Conservation (phyloP, 2,329 filamentous ascomycete genomes). For the Colletotrichum phormii region DNA sequence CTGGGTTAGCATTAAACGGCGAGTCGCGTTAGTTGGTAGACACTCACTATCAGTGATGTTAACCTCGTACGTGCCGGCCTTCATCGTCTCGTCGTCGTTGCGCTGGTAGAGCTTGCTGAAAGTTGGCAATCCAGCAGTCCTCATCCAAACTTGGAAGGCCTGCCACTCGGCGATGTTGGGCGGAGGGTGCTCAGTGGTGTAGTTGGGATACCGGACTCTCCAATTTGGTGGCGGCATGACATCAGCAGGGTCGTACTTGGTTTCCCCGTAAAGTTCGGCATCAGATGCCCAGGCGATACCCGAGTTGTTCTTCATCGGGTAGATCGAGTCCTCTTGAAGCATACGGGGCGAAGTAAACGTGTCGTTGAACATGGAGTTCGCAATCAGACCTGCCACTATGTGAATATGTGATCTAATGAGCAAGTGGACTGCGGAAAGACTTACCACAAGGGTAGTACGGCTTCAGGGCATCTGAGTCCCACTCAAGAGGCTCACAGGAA, state of each 20-base stretch:
- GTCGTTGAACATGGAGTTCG: conserved; percentile 98
- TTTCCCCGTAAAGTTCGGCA: conserved; percentile 79
- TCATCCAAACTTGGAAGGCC: conserved; percentile 98
- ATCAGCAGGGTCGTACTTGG: conserved; percentile 72
- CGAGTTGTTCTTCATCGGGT: conserved; percentile 78
- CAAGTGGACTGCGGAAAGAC: neutral
- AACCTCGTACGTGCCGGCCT: conserved; percentile 78
- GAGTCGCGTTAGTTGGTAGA: neutral
- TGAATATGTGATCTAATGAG: neutral
- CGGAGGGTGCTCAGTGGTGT: conserved; percentile 69
- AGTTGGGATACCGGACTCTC: conserved; percentile 74
- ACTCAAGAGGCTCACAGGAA: conserved; percentile 79
- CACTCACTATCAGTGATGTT: conserved; percentile 82
- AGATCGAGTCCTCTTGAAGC: conserved; percentile 62
- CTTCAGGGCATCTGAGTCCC: conserved; percentile 63
- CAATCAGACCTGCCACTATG: conserved; percentile 73
- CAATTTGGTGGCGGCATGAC: conserved; percentile 91
- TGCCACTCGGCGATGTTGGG: conserved; percentile 82
- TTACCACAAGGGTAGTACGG: conserved; percentile 88
- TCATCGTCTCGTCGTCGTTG: conserved; percentile 79
- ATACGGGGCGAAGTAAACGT: conserved; percentile 77
- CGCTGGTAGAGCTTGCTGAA: conserved; percentile 94
- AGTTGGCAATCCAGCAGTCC: conserved; percentile 90
- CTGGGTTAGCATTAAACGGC: neutral
- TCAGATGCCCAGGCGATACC: conserved; percentile 92